Conservation (phyloP, 352 stramenopile genomes). For the Blastocystis sp. region DNA sequence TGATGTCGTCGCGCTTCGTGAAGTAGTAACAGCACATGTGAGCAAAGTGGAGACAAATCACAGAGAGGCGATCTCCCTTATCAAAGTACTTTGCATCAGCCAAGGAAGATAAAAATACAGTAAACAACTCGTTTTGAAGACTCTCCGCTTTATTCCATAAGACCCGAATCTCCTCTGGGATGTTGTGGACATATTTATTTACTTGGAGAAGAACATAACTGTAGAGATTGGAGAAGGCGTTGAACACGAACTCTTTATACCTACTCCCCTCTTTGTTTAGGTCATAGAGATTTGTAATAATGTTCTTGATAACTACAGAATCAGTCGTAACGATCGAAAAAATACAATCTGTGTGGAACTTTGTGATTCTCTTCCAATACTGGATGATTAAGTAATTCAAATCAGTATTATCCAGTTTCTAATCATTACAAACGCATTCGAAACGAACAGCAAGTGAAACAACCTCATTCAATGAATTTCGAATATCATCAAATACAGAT, state of each 20-base stretch:
- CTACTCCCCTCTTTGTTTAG: not conserved
- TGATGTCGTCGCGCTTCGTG: not conserved
- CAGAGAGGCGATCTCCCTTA: not conserved
- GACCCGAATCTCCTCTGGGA: not conserved
- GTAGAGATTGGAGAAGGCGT: conserved; percentile 34
- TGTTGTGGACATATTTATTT: not conserved
- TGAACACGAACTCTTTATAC: not conserved
- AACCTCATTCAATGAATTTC: not conserved
- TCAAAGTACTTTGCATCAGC: not conserved
- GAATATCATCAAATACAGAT: not conserved
- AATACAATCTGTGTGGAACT: not conserved
- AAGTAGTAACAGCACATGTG: conserved; percentile 38
- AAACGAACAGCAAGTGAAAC: not conserved
- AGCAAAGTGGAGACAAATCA: conserved; percentile 41
- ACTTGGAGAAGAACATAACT: not conserved
- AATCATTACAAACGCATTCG: not conserved
- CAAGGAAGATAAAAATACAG: not conserved
- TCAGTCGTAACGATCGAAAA: not conserved
- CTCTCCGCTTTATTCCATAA: not conserved
- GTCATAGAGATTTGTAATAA: not conserved
- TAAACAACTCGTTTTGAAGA: not conserved
- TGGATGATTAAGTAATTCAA: not conserved
- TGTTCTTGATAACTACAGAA: not conserved
- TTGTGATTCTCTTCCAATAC: not conserved
- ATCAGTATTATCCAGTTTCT: not conserved